Base-by-base conservation (phyloP, 2,329 filamentous ascomycete genomes). In the Teratosphaeria epicoccoides region DNA sequence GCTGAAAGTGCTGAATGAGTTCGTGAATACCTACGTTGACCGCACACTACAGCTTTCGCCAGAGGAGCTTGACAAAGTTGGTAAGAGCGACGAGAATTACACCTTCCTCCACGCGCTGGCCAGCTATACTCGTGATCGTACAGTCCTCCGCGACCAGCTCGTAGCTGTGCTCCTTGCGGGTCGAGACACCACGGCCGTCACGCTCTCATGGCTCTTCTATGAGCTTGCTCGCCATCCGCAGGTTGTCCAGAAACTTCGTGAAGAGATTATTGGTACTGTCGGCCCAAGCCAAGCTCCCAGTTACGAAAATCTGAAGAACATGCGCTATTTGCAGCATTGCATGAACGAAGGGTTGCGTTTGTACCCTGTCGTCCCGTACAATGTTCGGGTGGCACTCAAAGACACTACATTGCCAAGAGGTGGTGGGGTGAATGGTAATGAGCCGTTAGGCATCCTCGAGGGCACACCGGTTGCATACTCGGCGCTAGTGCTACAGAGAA, bases 71-170 rank as follows among this genome's bases (percentile, higher is more conserved):
- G 81, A 83, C 47, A 76, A 81, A 55, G 88, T 85, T 70, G 79
- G 79, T 51, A 88, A 87, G 63, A 80, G 80, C 7, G 85, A 87
- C 63, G 72, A 78, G 56, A 79, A 77, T 46, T 90, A 93, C 68
- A 94, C 86, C 1, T 95, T 96, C 71, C 78, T 95, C 20, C 86
- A 95, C 69, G 86, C 88, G 25, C 79, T 96, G 2, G 88, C 88
- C 44, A 76, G 78, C 37, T 90, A 88, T 71, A 95, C 89, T 0
- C 81, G 86, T 28, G 73, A 77, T 55, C 66, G 72, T 23, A 78
- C 76, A 50, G 79, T 88, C 3, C 77, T 96, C 12, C 86, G 88
- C 28, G 89, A 95, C 69, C 89, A 96, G 68, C 75, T 95, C 46
- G 78, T 93, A 14, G 83, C 85, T 44, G 79, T 95, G 10, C 78